phyloP scores from a whole-genome alignment of 768 basidiomycete species.

The Cyclocybe aegerita region DNA sequence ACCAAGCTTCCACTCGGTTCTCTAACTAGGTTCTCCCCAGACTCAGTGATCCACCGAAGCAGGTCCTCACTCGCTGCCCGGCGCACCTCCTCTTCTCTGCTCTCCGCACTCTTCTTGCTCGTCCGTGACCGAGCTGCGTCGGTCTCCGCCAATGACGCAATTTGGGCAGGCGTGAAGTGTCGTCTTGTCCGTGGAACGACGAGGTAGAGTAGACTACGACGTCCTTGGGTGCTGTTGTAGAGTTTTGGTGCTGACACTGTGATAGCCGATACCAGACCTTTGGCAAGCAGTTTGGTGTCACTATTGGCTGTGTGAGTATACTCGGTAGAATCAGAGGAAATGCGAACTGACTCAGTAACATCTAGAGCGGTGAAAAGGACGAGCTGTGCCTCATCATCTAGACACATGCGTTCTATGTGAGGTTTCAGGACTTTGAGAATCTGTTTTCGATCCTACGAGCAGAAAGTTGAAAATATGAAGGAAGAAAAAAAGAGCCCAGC shows the following conservation, averaged over 20 bases:
- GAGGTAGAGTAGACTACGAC: conserved; percentile 80
- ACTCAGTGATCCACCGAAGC: conserved; percentile 65
- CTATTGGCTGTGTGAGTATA: conserved; percentile 32
- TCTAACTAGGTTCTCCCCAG: conserved; percentile 58
- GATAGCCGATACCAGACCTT: conserved; percentile 75
- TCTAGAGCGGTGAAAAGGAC: conserved; percentile 91
- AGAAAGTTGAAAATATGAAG: neutral
- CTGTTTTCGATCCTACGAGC: conserved; percentile 78
- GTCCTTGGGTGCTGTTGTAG: conserved; percentile 66
- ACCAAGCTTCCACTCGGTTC: conserved; percentile 83
- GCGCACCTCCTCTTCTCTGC: conserved; percentile 70
- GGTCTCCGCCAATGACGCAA: conserved; percentile 68
- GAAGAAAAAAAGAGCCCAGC: neutral
- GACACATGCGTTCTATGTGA: conserved; percentile 84
- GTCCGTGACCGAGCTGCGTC: conserved; percentile 68
- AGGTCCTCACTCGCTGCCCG: conserved; percentile 73
- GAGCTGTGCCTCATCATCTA: conserved; percentile 86
- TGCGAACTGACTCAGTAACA: conserved; percentile 71
- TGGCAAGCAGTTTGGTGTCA: conserved; percentile 87
- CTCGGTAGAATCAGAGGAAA: neutral
- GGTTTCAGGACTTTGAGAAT: conserved; percentile 89
- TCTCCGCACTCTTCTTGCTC: conserved; percentile 75
- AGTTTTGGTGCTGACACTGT: conserved; percentile 56
- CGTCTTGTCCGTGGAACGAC: conserved; percentile 79
- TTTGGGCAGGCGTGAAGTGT: conserved; percentile 86